Base-by-base conservation (phyloP, 148 eudicot species). In the Polygonum aviculare region DNA sequence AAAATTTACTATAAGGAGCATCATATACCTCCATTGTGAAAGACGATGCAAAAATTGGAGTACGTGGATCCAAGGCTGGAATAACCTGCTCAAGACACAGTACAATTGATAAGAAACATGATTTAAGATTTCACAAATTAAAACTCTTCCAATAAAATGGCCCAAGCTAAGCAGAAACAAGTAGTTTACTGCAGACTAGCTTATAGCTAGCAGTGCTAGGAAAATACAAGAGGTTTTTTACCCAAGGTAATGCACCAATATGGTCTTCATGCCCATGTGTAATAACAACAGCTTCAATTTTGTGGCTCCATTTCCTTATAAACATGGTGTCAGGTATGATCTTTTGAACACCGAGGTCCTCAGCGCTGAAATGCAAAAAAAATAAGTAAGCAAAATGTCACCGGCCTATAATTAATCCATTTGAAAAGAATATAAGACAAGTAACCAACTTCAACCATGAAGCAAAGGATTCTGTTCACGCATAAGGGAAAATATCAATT, bases 191-290 rank as follows among this genome's bases (percentile, higher is more conserved):
- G 62, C 35, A 22, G 55, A 15, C 12, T 73, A 78, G 70, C 72
- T 22, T 67, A 45, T 70, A 57, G 14, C 26, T 16, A 57, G 33
- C 82, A 26, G 36, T 67, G 38, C 55, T 49, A 31, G 78, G 81
- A 63, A 77, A 62, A 65, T 85, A 85, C 72, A 83, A 85, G 90
- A 84, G 87, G 82, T 86, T 83, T 86, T 83, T 92, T 92, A 94
- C 98, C 98, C 98, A 94, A 74, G 98, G 98, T 88, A 94, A 90
- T 83, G 98, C 98, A 87, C 98, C 98, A 87, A 94, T 92, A 95
- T 94, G 98, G 82, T 94, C 98, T 87, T 94, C 98, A 79, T 94
- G 98, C 33, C 98, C 98, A 83, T 94, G 98, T 12, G 98, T 94
- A 77, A 94, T 92, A 41, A 94, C 80, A 78, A 94, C 97, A 77